Conservation (phyloP, 805 yeast species). For the Candida taoyuanica region DNA sequence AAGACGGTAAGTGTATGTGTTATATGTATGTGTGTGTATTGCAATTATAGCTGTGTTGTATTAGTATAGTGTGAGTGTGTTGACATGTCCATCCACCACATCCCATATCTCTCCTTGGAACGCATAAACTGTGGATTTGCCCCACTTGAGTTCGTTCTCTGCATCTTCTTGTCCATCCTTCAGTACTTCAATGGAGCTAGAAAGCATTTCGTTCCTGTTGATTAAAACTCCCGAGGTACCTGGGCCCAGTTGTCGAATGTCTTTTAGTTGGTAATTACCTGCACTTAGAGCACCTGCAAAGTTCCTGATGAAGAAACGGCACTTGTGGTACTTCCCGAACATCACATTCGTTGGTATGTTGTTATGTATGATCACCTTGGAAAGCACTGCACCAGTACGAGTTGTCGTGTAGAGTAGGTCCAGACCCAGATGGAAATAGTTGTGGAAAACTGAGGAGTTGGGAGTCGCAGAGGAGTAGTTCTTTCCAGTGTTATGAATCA, state of each 20-base stretch:
- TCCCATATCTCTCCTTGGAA: constrained; percentile 35
- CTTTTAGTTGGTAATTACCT: neutral
- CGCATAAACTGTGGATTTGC: constrained; percentile 25
- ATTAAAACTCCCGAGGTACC: constrained; percentile 8
- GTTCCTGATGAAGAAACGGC: constrained; percentile 20
- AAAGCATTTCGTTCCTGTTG: constrained; percentile 29
- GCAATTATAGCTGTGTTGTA: too few species aligned
- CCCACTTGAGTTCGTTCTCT: constrained; percentile 25
- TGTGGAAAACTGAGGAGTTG: constrained; percentile 38
- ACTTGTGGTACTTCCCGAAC: constrained; percentile 50
- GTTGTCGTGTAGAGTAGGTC: constrained; percentile 41
- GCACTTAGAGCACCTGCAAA: neutral
- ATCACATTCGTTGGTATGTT: constrained; percentile 47
- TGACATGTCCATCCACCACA: constrained; percentile 35
- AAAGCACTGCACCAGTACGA: constrained; percentile 33
- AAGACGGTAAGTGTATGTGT: too few species aligned
- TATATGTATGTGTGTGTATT: neutral
- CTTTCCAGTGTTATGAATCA: constrained; percentile 32
- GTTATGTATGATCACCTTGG: constrained; percentile 46
- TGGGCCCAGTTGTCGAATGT: neutral
- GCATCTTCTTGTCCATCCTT: constrained; percentile 29
- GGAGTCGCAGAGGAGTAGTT: neutral
- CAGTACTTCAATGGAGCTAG: constrained; percentile 34
- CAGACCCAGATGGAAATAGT: constrained; percentile 50
- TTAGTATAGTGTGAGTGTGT: constrained; percentile 36